These are phyloP conservation scores for Candida sanyaensis DNA, from an alignment of 1,139 yeast genomes.

Conservation along the genomic window DNA sequence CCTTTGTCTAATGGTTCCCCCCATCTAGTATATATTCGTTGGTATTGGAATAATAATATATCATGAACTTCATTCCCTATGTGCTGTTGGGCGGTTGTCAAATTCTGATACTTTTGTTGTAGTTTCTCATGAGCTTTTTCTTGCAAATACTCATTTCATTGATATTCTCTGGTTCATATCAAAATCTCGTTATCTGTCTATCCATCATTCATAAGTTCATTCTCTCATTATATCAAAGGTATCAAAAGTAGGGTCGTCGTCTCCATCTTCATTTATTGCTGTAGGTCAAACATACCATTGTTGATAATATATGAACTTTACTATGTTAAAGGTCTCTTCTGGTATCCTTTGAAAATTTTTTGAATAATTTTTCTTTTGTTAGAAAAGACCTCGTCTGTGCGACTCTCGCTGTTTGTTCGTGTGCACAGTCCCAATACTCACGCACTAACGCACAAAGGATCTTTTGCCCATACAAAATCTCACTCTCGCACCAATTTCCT, in stretches of 20 bases:
- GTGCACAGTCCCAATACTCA: not conserved
- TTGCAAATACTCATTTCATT: too few relatives aligned
- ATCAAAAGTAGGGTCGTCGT: not conserved
- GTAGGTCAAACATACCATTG: slow-evolving; percentile 17
- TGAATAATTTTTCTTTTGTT: slow-evolving; percentile 6
- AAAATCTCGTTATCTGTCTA: too few relatives aligned
- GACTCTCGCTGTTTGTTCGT: not conserved
- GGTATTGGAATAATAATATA: too few relatives aligned
- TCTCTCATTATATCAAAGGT: not conserved
- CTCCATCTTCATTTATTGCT: not conserved
- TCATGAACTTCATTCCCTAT: too few relatives aligned
- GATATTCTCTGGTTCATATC: too few relatives aligned
- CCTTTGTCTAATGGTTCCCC: too few relatives aligned
- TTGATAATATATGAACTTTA: slow-evolving; percentile 13
- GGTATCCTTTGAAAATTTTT: slow-evolving; percentile 9
- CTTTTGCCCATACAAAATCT: not conserved
- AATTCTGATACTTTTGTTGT: too few relatives aligned
- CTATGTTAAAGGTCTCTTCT: slow-evolving; percentile 1
- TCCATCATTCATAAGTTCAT: too few relatives aligned
- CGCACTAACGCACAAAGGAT: not conserved
- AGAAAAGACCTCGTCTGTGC: not conserved
- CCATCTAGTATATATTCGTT: too few relatives aligned
- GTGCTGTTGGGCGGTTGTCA: too few relatives aligned
- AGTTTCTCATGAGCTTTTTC: too few relatives aligned
- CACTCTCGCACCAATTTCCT: not conserved